Conservation (phyloP, 345 rosid genomes). For the Camelina sativa region DNA sequence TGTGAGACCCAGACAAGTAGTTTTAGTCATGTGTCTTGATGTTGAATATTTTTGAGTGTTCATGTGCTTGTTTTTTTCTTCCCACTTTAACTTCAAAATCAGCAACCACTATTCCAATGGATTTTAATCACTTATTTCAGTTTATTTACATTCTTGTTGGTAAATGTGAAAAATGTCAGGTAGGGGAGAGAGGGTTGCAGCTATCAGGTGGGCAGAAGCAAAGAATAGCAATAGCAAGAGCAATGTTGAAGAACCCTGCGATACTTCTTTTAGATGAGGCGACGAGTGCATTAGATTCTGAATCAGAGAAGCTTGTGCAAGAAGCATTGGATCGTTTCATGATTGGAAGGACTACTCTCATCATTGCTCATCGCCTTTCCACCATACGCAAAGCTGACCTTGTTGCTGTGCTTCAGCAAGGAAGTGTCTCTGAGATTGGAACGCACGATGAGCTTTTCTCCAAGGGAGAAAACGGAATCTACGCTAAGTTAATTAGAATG, state of each 20-base stretch:
- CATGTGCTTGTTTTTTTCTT: constrained; percentile 33
- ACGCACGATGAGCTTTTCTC: constrained; percentile 87
- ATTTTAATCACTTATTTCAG: no score
- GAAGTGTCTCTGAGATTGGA: constrained; percentile 91
- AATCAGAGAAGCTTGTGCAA: constrained; percentile 95
- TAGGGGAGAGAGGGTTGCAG: constrained; percentile 96
- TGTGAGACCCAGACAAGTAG: constrained; percentile 62
- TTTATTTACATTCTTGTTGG: constrained; percentile 7
- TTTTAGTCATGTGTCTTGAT: constrained; percentile 45
- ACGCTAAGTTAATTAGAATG: constrained; percentile 92
- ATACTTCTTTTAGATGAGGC: constrained; percentile 93
- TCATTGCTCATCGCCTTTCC: constrained; percentile 96
- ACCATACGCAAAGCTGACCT: constrained; percentile 98
- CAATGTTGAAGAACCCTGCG: constrained; percentile 96
- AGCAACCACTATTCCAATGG: constrained; percentile 20
- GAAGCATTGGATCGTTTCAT: constrained; percentile 97
- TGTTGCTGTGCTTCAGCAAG: constrained; percentile 96
- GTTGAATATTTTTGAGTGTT: constrained; percentile 25
- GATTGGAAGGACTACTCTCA: constrained; percentile 98
- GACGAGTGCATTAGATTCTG: constrained; percentile 95
- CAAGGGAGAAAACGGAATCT: constrained; percentile 89
- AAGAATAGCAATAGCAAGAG: constrained; percentile 95
- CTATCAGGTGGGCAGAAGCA: constrained; percentile 99
- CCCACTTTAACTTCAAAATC: constrained; percentile 9
- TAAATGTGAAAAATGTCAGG: constrained; percentile 62